Evolutionary conservation across 2,329 filamentous ascomycete species (phyloP), one percentile per base, ranked within the genome.

Genomic region (Grosmannia clavigera): DNA sequence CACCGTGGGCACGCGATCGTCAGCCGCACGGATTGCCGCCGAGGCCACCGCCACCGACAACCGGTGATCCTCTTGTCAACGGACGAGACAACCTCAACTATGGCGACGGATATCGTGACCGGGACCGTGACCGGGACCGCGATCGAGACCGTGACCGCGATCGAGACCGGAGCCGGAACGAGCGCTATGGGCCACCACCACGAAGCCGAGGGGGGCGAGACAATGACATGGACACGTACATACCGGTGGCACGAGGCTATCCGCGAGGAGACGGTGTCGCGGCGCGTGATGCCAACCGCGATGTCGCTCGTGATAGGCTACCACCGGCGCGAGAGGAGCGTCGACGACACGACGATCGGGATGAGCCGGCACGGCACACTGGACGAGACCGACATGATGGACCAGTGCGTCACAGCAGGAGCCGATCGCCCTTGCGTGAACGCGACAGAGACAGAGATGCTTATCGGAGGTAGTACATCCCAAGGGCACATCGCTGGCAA

Each of bases 1-100:
- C 80, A 6, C 79, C 78, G 2, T 83, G 81, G 81, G 75, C 77
- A 54, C 72, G 79, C 58, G 79, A 81, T n/a, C 74, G 77, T 27
- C 76, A 66, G 6, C 67, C 65, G 29, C 71, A 73, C 57, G 67
- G 75, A 11, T 68, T 80, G 14, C 78, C 78, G 3, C 78, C 78
- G 4, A 72, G 79, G 11, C 80, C 79, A 2, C 78, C 80, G 2
- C 78, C 80, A 2, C 75, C 76, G n/a, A 72, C 75, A 5, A 71
- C 69, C 9, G 72, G 75, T 62, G 68, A 72, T 64, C 62, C 66
- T 56, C 71, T 70, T 55, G 73, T 72, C 29, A 70, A 69, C 66
- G 71, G 74, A n/a, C 63, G 61, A 16, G 70, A 66, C 19, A 64
- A 67, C 6, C 63, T 69, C 65, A 75, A 76, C 55, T 73, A 75